Evolutionary conservation across 2,329 filamentous ascomycete species (phyloP), one percentile per base, ranked within the genome.

Genomic region (Biscogniauxia sp.): DNA sequence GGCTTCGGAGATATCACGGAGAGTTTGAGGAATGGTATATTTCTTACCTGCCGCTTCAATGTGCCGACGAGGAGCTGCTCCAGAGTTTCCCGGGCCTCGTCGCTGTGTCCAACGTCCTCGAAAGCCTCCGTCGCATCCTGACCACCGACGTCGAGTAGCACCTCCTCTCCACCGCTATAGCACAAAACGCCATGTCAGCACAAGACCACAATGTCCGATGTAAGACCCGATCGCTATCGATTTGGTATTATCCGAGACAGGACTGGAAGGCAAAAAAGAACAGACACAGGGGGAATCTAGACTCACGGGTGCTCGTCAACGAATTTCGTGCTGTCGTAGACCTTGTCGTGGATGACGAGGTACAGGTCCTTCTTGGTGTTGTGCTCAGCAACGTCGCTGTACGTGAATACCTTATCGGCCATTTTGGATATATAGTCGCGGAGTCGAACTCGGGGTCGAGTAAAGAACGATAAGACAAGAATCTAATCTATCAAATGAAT

Each of bases 51-150:
- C 77, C 92, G 86, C 88, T 96, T 96, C 76, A 97, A 79, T 45
- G 75, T 83, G 67, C 92, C 93, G 68, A 95, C 84, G 56, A 88
- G 79, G 67, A 96, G 82, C 73, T 87, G 86, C 32, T 90, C 88
- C 60, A 99, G 88, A 69, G 96, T 94, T 82, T 98, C 94, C 69
- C 95, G 90, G 69, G 95, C 95, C 84, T 99, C 95, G 79, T 99
- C 95, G 73, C 91, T 96, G 89, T 99, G 95, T 75, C 95, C 95
- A 73, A 99, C 95, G 79, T 99, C 95, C 83, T 99, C 95, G 76
- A 99, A 99, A 64, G 95, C 94, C 81, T 98, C 95, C 71, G 94
- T 97, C 73, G 91, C 90, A 79, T 99, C 95, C 81, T 97, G 93
- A 70, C 95, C 95, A 73, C 84, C 95, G 66, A 98, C 93, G 70